Base-by-base conservation (phyloP, 1,284 basidiomycete genomes). In the Ceratobasidium theobromae region DNA sequence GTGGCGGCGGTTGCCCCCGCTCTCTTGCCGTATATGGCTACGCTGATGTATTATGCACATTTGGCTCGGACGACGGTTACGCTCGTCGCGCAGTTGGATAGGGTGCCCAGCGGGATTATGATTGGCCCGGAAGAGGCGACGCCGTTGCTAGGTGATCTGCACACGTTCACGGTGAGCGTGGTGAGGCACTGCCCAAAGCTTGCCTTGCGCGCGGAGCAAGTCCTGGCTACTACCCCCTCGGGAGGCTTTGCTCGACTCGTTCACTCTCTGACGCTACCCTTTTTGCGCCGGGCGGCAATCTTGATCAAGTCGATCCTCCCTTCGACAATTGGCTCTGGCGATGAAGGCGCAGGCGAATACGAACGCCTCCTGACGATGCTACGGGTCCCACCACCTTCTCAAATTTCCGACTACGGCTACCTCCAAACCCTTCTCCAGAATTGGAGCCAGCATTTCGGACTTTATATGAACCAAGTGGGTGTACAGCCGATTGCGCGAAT, bases 251-350 rank as follows among this genome's bases (percentile, higher is more conserved):
- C 95, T 73, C 93, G 91, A 76, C 78, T 96, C 54, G 78, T 98
- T 51, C 95, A 96, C 74, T 82, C 86, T 0, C 93, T 95, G 77
- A 95, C 93, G 0, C 80, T 99, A 5, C 95, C 95, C 1, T 98
- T 98, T 81, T 82, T 98, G n/a, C 88, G 95, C 38, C 86, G 91
- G 3, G 91, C 91, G 0, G 88, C 93, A 4, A 91, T 98, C 41
- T 81, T 98, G 8, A 92, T 88, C 70, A 87, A 89, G 12, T 85
- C 91, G 0, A 80, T 94, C 21, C 81, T 90, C 68, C 89, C 84
- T 77, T 27, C 72, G 35, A 80, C 84, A 14, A 87, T 89, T 71
- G 82, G 1, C 81, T 81, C 4, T 80, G 72, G 74, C 69, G 75
- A 48, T 72, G 67, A 23, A 71, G 70, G n/a, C 53, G 75, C 76